Percentiles rank a stretch among this genome's conserved stretches.
These are phyloP conservation scores for Xylaria palmicola DNA, from an alignment of 495 filamentous ascomycete species.

Conservation along the genomic window DNA sequence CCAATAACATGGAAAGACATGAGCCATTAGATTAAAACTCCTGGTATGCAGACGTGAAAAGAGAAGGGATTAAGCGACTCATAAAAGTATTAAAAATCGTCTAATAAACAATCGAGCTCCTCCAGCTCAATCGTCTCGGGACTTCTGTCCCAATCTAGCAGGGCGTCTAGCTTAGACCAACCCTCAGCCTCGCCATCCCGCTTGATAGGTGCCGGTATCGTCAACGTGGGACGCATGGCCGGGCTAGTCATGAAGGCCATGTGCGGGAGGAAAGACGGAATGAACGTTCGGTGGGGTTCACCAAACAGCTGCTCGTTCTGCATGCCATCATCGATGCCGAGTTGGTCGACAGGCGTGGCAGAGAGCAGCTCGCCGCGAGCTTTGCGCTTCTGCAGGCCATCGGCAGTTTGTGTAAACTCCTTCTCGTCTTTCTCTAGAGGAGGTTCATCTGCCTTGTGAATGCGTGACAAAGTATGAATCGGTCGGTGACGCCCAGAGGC, in stretches of 20 bases:
- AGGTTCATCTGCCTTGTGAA: conserved; percentile 72
- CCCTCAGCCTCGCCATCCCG: conserved; percentile 50
- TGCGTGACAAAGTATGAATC: conserved; percentile 50
- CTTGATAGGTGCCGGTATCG: conserved; percentile 39
- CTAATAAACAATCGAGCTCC: conserved; percentile 87
- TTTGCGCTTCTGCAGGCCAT: conserved; percentile 76
- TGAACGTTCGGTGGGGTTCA: conserved; percentile 37
- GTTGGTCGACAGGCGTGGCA: conserved; percentile 43
- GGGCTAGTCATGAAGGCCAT: conserved; percentile 43
- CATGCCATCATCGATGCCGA: conserved; percentile 52
- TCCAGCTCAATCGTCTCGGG: conserved; percentile 89
- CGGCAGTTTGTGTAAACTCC: conserved; percentile 94
- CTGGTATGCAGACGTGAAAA: conserved; percentile 5
- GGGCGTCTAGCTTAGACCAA: conserved; percentile 52
- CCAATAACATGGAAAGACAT: neutral
- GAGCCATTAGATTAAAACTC: neutral
- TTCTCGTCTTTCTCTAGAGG: conserved; percentile 93
- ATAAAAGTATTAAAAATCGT: conserved; percentile 54
- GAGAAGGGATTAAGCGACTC: neutral
- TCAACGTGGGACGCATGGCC: conserved; percentile 42
- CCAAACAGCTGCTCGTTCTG: conserved; percentile 54
- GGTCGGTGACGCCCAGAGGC: conserved; percentile 51
- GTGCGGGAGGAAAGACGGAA: conserved; percentile 28
- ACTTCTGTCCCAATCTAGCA: conserved; percentile 67
- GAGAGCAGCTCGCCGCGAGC: conserved; percentile 49